phyloP scores from a whole-genome alignment of 192 early-diverging fungal species.

The Cetraspora pellucida region DNA sequence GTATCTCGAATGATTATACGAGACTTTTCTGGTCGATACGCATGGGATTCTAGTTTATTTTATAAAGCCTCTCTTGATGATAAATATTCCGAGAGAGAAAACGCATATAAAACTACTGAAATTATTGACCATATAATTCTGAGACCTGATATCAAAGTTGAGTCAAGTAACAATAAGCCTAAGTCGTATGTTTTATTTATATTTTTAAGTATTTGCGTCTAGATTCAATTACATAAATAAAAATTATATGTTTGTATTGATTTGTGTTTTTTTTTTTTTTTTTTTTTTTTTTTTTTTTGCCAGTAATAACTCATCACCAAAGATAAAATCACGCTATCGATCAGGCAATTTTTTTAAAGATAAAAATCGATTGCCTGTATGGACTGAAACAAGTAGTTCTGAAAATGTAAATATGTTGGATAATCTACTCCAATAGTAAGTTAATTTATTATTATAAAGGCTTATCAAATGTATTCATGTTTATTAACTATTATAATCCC shows the following conservation, averaged over 20 bases:
- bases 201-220: too few species aligned
- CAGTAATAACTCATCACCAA: background rate
- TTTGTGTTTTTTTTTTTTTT: background rate
- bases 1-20: constrained; percentile 66
- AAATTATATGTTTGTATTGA: background rate
- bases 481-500: background rate
- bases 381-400: constrained; percentile 40
- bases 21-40: constrained; percentile 78
- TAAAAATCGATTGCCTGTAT: constrained; percentile 40
- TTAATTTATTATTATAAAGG: background rate
- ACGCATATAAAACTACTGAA: constrained; percentile 12
- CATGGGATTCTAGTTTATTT: constrained; percentile 80
- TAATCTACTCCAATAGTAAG: constrained; percentile 57
- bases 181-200: constrained; percentile 21
- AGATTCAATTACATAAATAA: background rate
- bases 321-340: constrained; percentile 32
- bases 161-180: background rate
- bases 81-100: background rate
- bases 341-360: constrained; percentile 38
- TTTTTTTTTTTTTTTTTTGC: background rate
- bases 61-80: constrained; percentile 51
- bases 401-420: constrained; percentile 58
- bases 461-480: background rate
- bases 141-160: constrained; percentile 37
- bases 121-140: constrained; percentile 42